Percentiles rank a stretch among this genome's conserved stretches.
Evolutionary conservation across 495 filamentous ascomycete genomes (phyloP).

Genomic region (Rusavskia elegans): DNA sequence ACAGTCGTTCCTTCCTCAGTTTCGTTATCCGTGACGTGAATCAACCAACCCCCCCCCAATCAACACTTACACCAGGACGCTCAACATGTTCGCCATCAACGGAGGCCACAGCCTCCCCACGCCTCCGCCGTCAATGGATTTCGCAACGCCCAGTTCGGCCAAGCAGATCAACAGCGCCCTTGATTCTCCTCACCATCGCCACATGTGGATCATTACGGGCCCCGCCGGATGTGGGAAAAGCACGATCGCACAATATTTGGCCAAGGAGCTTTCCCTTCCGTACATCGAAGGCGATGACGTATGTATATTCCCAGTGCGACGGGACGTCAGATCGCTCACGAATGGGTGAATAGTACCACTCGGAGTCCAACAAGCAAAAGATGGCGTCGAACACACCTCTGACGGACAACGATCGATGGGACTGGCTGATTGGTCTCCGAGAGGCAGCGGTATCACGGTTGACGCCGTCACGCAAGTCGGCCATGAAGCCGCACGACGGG

Average conservation of each 20-base stretch:
- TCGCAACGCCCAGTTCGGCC: conserved; percentile 5
- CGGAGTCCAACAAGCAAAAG: conserved; percentile 74
- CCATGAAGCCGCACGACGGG: conserved; percentile 40
- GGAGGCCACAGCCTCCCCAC: conserved; percentile 15
- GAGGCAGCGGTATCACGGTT: conserved; percentile 57
- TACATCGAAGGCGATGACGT: conserved; percentile 97
- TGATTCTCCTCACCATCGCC: conserved; percentile 34
- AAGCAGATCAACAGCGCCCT: conserved; percentile 15
- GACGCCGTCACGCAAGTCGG: conserved; percentile 29
- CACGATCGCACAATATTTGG: conserved; percentile 70
- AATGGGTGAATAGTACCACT: conserved; percentile 52
- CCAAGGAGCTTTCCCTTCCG: conserved; percentile 51
- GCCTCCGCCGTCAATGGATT: conserved; percentile 10
- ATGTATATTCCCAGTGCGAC: conserved; percentile 20
- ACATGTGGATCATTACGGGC: conserved; percentile 96
- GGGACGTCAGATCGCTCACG: background rate
- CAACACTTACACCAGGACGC: conserved; percentile 7
- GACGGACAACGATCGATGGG: conserved; percentile 93
- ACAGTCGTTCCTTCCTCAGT: background rate
- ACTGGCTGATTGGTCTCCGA: conserved; percentile 86
- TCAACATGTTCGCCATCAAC: conserved; percentile 28
- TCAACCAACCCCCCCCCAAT: background rate
- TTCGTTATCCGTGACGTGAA: background rate
- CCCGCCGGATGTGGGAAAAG: conserved; percentile 95
- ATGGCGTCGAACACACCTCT: conserved; percentile 79